Evolutionary conservation across 1,284 basidiomycete species (phyloP), one percentile per base, ranked within the genome.

Genomic region (Marasmius tenuissimus): DNA sequence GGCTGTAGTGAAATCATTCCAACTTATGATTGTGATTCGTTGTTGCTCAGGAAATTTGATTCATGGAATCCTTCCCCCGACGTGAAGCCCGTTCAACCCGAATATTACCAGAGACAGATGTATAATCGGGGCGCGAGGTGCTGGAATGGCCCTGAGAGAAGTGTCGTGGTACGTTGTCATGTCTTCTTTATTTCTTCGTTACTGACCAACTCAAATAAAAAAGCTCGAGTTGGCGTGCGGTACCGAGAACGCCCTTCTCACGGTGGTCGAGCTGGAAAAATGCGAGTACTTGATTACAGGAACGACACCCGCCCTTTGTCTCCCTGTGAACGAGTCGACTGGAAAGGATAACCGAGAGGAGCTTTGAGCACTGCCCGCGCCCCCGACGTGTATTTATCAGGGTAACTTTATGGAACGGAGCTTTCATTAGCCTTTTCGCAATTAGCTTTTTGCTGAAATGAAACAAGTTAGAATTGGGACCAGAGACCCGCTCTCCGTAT

Each of bases 131-230:
- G 96, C 45, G 81, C 92, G 1, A 88, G 89, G 72, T 99, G 97
- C 81, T 99, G 97, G 97, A 99, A 99, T 71, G 97, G 97, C 0
- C 97, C 97, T 1, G 85, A 92, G 66, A 87, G 95, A 20, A 94
- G 85, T 66, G 86, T 93, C 18, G 79, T 86, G 68, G 93, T 93
- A 73, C 64, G 79, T 76, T 27, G 59, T 57, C 4, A 22, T 16
- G 51, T 59, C 39, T 40, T n/a, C 4, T 39, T 14, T 59, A 33
- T 5, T 45, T 47, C 38, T 40, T 40, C 48, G 5, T 50, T 27
- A 11, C 40, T 58, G 52, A 12, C 48, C 61, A 47, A 27, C 18
- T 51, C 57, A 40, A n/a, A 5, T 38, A 33, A 59, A 57, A 22
- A 66, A 95, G 90, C 83, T 99, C 27, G 79, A 93, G 57, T 74